Conservation (phyloP, 139 green algal genomes). For the Diplosphaera chodatii region DNA sequence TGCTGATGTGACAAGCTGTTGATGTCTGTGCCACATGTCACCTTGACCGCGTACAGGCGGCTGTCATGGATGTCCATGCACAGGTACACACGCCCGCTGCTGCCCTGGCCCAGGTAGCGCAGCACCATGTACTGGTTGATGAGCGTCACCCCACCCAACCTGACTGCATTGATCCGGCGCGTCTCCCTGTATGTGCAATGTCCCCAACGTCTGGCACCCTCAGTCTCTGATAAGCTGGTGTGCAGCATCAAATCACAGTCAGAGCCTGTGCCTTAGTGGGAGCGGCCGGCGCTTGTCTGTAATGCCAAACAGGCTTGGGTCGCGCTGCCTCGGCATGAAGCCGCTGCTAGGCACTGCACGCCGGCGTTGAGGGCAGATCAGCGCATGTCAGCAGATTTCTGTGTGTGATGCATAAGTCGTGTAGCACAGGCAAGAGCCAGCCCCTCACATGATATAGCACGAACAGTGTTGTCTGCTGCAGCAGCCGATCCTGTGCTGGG, state of each 20-base stretch:
- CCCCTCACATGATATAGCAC: neutral
- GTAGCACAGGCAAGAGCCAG: no score
- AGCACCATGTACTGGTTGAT: slow-evolving; percentile 83
- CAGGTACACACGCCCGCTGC: slow-evolving; percentile 74
- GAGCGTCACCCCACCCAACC: slow-evolving; percentile 67
- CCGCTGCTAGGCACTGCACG: neutral
- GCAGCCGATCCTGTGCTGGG: no score
- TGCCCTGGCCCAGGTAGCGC: slow-evolving; percentile 70
- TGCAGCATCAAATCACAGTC: neutral
- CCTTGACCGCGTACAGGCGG: slow-evolving; percentile 77
- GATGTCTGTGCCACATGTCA: no score
- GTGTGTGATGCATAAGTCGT: no score
- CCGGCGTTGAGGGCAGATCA: no score
- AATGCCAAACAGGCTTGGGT: slow-evolving; percentile 19
- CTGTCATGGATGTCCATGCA: slow-evolving; percentile 69
- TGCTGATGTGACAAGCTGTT: no score
- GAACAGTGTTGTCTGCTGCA: neutral
- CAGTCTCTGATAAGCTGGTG: no score
- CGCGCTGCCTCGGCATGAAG: slow-evolving; percentile 6
- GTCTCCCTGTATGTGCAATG: slow-evolving; percentile 66
- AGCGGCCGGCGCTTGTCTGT: slow-evolving; percentile 13
- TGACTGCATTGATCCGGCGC: slow-evolving; percentile 50
- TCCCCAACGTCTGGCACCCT: no score
- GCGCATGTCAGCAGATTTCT: no score
- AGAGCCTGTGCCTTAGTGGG: slow-evolving; percentile 12